Base-by-base conservation (phyloP, 1,284 basidiomycete species). In the Sparassis latifolia region DNA sequence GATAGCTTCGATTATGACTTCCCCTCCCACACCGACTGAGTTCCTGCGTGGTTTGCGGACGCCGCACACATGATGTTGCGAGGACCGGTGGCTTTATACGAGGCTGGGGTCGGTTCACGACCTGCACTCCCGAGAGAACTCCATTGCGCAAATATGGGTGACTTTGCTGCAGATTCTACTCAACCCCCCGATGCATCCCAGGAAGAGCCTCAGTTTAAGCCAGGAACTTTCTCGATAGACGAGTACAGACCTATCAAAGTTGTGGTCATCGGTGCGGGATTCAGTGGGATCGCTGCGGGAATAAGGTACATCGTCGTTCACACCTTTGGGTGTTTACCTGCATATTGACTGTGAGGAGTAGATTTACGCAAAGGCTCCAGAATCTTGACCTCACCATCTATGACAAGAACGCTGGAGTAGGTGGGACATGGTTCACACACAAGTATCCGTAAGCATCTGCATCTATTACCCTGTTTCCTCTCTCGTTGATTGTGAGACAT, bases 331-430 rank as follows among this genome's bases (percentile, higher is more conserved):
- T 29, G 42, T n/a, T 42, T 9, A 20, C 42, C 9, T 38, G 1
- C 9, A 38, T 38, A 38, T n/a, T 9, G 35, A 38, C 35, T 9
- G 7, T 38, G 7, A n/a, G 35, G n/a, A 38, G n/a, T 38, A 79
- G 79, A 37, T 76, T 82, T 53, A 68, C 72, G 6, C 80, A 82
- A 63, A 69, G 68, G 46, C 67, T 82, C 10, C 69, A 71, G 44
- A 80, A 82, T 51, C 57, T 82, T 6, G 67, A 79, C 31, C 58
- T 84, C 6, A 73, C 71, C 0, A 75, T 84, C 27, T 84, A 82
- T 57, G 82, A 84, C 45, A 77, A 78, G 53, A 75, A 76, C 52
- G 67, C 70, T 3, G 78, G 75, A 1, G 66, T 84, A 27, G 82
- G 82, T 9, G 82, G 82, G 3, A 76, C 79, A 1, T 84, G 82